Evolutionary conservation across 805 yeast species (phyloP).

Genomic region (Saccharomyces paradoxus): DNA sequence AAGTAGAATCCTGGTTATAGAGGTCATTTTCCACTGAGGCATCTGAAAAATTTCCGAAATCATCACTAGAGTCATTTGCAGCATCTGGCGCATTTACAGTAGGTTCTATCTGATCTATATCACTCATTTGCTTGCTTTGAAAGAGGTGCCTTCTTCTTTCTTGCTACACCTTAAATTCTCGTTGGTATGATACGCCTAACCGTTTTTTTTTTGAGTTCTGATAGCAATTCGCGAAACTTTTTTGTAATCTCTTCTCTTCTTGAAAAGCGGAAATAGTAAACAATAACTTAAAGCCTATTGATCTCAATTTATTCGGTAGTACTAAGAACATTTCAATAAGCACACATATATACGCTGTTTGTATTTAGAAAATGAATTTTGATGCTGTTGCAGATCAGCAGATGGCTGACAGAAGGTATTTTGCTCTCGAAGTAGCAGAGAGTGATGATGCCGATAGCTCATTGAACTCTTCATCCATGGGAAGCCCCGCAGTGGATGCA

Average conservation of each 20-base stretch:
- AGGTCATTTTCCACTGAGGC: slow-evolving; percentile 20
- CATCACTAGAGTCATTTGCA: slow-evolving; percentile 19
- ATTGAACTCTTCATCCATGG: slow-evolving; percentile 1
- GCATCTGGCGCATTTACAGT: neutral
- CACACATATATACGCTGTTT: neutral
- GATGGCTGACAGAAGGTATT: slow-evolving; percentile 18
- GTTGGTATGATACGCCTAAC: neutral
- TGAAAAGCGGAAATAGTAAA: neutral
- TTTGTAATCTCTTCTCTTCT: neutral
- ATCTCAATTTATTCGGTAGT: neutral
- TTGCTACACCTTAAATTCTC: neutral
- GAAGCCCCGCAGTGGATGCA: neutral
- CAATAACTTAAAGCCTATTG: neutral
- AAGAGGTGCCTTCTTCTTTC: neutral
- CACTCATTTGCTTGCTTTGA: neutral
- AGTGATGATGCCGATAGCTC: slow-evolving; percentile 23
- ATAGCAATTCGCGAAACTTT: neutral
- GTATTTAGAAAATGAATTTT: slow-evolving; percentile 9
- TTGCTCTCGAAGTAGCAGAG: slow-evolving; percentile 28
- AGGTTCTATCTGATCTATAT: neutral
- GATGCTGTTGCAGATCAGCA: slow-evolving; percentile 25
- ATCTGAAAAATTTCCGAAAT: slow-evolving; percentile 31
- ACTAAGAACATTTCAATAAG: too few relatives aligned
- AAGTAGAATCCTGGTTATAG: neutral
- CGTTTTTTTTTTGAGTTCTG: neutral